Evolutionary conservation across 805 yeast species (phyloP).

Genomic region (Candida nanaspora): DNA sequence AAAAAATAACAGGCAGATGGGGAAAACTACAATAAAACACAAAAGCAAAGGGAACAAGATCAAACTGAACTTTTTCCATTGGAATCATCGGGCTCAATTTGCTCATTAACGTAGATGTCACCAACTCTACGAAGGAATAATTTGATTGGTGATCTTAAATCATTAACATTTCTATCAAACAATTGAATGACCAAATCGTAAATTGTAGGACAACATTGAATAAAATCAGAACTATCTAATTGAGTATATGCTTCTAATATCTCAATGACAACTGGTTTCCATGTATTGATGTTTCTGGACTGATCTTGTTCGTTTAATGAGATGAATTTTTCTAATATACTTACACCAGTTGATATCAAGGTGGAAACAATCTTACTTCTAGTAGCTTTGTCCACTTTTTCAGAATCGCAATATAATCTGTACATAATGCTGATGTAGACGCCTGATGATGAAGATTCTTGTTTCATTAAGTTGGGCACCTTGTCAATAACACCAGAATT

Average conservation of each 20-base stretch:
- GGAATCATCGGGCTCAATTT: no score
- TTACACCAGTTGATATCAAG: constrained; percentile 61
- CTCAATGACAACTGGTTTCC: constrained; percentile 91
- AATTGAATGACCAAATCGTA: constrained; percentile 53
- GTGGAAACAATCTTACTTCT: constrained; percentile 46
- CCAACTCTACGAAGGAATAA: constrained; percentile 51
- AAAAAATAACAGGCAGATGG: no score
- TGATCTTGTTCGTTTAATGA: constrained; percentile 72
- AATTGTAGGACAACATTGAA: constrained; percentile 47
- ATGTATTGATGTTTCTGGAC: constrained; percentile 68
- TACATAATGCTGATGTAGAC: constrained; percentile 78
- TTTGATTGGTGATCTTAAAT: constrained; percentile 54
- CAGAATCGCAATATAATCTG: constrained; percentile 64
- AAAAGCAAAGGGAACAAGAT: no score
- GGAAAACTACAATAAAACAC: no score
- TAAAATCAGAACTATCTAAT: constrained; percentile 68
- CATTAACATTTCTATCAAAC: constrained; percentile 53
- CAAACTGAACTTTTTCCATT: no score
- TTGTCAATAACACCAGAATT: constrained; percentile 89
- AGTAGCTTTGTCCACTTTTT: constrained; percentile 38
- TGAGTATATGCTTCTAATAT: constrained; percentile 76
- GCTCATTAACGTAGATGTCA: constrained; percentile 25
- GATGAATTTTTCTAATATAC: constrained; percentile 63
- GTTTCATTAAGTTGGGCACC: constrained; percentile 84
- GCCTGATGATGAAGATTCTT: constrained; percentile 86